Base-by-base conservation (phyloP, 2,329 filamentous ascomycete genomes). In the Fonsecaea monophora region DNA sequence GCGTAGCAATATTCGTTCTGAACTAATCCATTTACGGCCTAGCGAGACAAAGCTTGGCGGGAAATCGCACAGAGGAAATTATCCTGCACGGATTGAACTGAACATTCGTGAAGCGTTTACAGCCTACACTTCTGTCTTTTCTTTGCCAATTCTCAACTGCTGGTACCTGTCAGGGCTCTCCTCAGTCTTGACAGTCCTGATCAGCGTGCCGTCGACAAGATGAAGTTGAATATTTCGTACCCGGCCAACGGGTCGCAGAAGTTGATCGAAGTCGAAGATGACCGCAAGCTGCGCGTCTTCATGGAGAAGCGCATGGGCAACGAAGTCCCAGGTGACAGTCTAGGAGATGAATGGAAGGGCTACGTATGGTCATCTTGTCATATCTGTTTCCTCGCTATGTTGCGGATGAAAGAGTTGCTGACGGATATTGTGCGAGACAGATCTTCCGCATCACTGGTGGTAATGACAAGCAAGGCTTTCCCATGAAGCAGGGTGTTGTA, bases 391-490 rank as follows among this genome's bases (percentile, higher is more conserved):
- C 4, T 34, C 48, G 15, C 18, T 13, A 4, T 2, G 6, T n/a
- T 15, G 4, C 38, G 21, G 12, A 30, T 34, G 42, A 37, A 50
- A 40, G 13, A 18, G 60, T 25, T 64, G 35, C 69, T 72, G 67
- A 72, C 67, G 54, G 37, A 9, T 50, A 54, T 53, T 21, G 32
- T 62, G 45, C 25, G 53, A 42, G 48, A 56, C 67, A 74, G 72
- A 72, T 74, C 57, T 64, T 74, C 68, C 71, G 71, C 65, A 98
- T 99, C 87, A 99, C 95, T 79, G 96, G 95, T 81, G 95, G 96
- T 82, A 99, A 99, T 91, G 95, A 99, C 92, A 99, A 99, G 92
- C 96, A 99, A 89, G 95, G 95, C 87, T 99, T 99, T 90, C 95
- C 95, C 78, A 99, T 99, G 95, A 99, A 99, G 93, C 96, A 99